phyloP scores from a whole-genome alignment of 352 stramenopile species.

The Plasmopara muralis region DNA sequence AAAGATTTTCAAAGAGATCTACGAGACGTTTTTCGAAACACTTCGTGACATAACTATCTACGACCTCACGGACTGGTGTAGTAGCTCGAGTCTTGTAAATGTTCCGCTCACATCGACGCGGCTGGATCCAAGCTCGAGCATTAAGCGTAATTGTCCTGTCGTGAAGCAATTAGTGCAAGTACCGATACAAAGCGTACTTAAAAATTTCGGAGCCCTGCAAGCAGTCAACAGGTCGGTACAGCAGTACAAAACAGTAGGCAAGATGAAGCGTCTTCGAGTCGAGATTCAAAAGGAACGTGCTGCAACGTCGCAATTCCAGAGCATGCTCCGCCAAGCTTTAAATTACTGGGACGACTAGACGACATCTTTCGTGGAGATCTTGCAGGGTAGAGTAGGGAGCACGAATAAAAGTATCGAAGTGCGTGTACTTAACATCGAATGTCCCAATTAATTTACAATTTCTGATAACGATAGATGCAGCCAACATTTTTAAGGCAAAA shows the following conservation, averaged over 20 bases:
- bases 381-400: too few relatives aligned
- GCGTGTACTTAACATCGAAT: too few relatives aligned
- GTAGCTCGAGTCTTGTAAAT: constrained; percentile 12
- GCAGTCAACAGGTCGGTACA: constrained; percentile 15
- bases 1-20: constrained; percentile 51
- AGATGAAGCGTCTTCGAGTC: constrained; percentile 41
- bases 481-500: too few relatives aligned
- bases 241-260: constrained; percentile 21
- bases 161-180: constrained; percentile 19
- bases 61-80: constrained; percentile 26
- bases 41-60: constrained; percentile 43
- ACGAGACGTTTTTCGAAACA: constrained; percentile 53
- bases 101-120: constrained; percentile 2
- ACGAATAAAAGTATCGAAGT: too few relatives aligned
- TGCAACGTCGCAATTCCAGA: constrained; percentile 44
- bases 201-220: constrained; percentile 26
- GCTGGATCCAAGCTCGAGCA: not conserved
- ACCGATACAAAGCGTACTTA: constrained; percentile 30
- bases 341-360: constrained; percentile 35
- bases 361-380: too few relatives aligned
- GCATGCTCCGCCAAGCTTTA: constrained; percentile 53
- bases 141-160: constrained; percentile 7
- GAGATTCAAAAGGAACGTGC: constrained; percentile 50
- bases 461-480: too few relatives aligned
- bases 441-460: too few relatives aligned